These are phyloP conservation scores for Fusarium sp. DNA, from an alignment of 2,329 filamentous ascomycete species.

Conservation along the genomic window DNA sequence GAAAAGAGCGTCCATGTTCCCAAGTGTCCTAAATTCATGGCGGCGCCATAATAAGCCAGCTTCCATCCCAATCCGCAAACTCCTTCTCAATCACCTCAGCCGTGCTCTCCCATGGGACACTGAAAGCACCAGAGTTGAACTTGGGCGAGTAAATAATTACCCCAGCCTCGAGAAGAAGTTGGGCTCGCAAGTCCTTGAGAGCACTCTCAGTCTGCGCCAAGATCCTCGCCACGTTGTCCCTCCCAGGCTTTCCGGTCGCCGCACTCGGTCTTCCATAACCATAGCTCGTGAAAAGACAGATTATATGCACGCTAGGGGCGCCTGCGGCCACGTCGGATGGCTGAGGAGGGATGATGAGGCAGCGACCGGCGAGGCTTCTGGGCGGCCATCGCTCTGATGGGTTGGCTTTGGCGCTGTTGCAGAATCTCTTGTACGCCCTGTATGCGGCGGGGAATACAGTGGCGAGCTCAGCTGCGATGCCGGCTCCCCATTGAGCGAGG, in stretches of 20 bases:
- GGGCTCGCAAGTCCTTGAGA: constrained; percentile 14
- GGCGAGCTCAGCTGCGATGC: constrained; percentile 43
- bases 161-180: neutral
- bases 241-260: constrained; percentile 26
- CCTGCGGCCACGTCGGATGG: constrained; percentile 30
- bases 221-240: constrained; percentile 17
- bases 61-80: constrained; percentile 21
- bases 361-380: constrained; percentile 37
- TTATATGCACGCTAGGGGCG: constrained; percentile 30
- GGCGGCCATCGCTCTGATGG: constrained; percentile 24
- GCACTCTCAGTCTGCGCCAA: constrained; percentile 26
- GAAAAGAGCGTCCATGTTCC: neutral
- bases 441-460: constrained; percentile 41
- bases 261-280: constrained; percentile 28
- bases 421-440: constrained; percentile 40
- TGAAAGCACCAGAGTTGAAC: constrained; percentile 37
- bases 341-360: constrained; percentile 45
- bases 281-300: constrained; percentile 35
- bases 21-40: neutral
- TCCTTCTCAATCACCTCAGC: constrained; percentile 17
- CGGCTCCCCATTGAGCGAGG: constrained; percentile 45
- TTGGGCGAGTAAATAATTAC: constrained; percentile 26
- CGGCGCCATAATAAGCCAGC: constrained; percentile 35
- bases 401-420: constrained; percentile 27
- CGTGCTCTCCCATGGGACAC: constrained; percentile 28